Conservation (phyloP, 352 stramenopile species). For the Pythium inflatum region DNA sequence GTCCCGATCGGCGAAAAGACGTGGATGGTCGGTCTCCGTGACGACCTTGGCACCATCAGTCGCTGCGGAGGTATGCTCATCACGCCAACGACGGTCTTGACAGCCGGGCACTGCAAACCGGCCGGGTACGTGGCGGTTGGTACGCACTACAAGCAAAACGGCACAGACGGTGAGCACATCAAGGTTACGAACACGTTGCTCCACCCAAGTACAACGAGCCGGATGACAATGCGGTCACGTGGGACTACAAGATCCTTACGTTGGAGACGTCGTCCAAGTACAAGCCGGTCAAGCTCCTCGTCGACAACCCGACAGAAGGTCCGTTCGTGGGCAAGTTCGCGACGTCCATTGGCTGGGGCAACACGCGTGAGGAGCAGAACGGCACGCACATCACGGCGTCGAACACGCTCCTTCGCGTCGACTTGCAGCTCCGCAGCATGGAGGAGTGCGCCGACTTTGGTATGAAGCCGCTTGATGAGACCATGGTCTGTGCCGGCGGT, state of each 20-base stretch:
- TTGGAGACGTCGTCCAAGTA: conserved; percentile 17
- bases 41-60: conserved; percentile 3
- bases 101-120: conserved; percentile 30
- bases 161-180: conserved; percentile 31
- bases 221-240: conserved; percentile 1
- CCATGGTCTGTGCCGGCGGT: conserved; percentile 3
- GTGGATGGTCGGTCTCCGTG: conserved; percentile 24
- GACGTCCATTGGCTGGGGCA: conserved; percentile 23
- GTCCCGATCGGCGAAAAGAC: conserved; percentile 27
- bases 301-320: conserved; percentile 10
- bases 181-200: conserved; percentile 15
- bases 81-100: conserved; percentile 32
- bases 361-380: conserved; percentile 15
- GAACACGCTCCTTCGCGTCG: conserved; percentile 5
- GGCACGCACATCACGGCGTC: conserved; percentile 20
- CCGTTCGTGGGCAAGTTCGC: conserved; percentile 21
- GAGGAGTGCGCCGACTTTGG: background rate
- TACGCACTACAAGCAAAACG: conserved; percentile 29
- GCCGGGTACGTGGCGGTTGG: conserved; percentile 24
- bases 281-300: conserved; percentile 11
- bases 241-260: conserved; percentile 32
- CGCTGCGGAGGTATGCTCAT: conserved; percentile 36
- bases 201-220: conserved; percentile 33
- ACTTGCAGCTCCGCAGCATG: background rate
- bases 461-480: background rate